Evolutionary conservation across 2,329 filamentous ascomycete species (phyloP), one percentile per base, ranked within the genome.

Genomic region (Cadophora gregata): DNA sequence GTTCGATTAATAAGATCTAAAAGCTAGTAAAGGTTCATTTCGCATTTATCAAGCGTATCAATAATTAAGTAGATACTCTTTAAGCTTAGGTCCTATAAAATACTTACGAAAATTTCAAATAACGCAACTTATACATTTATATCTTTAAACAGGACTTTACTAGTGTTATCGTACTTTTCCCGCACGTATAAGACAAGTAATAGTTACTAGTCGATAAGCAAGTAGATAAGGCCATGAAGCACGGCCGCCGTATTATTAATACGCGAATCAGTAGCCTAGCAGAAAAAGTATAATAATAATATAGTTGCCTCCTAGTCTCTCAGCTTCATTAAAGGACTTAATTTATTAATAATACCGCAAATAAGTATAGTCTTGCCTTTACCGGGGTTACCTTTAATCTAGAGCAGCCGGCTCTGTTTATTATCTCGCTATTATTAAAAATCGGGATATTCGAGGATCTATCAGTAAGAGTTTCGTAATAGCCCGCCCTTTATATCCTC

Each of bases 211-310:
- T 64, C 50, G 1, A 80, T 60, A 75, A 86, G 74, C 12, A 79
- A 38, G 48, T 77, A 82, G 0, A 84, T 75, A 0, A 86, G 74
- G 0, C 83, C 81, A 0, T 80, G 77, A 1, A 85, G 69, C 0
- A 84, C 78, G 0, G 80, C 31, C 5, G 31, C 31, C 31, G 31
- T 10, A 33, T 33, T 33, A 33, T 33, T 33, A 10, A 33, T 33
- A 10, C 31, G 31, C 31, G 31, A 33, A 10, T 33, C 31, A 10
- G 31, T 33, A 33, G 31, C 31, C 31, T 33, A 10, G 31, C 31
- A 33, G 31, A 33, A 33, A 10, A 33, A 33, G 31, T 33, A 33
- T 33, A 10, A 33, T 10, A 33, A 10, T 10, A 33, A 10, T 10
- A 10, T 33, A 10, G 31, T 33, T 5, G 31, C 31, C 10, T 33